Base-by-base conservation (phyloP, 768 basidiomycete species). In the Tylopilus sp. region DNA sequence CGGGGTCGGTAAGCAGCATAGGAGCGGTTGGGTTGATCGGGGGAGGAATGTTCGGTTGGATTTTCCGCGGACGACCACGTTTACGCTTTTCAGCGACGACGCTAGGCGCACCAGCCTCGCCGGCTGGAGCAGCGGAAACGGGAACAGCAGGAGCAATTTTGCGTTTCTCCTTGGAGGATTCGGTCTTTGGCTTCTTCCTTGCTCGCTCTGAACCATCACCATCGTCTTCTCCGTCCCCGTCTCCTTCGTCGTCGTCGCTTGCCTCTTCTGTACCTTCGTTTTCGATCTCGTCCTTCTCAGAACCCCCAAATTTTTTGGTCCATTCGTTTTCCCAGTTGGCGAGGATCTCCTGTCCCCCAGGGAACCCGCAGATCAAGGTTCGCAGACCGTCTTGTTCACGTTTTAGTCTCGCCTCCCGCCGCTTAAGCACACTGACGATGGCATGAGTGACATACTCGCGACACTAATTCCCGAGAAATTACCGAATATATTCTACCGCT, bases 401-500 rank as follows among this genome's bases (percentile, higher is more conserved):
- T 53, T 75, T 80, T 26, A 94, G 73, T 31, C 91, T 77, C 3
- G 57, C 57, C 63, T 93, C 92, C 18, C 92, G 77, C 59, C 79
- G 80, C 72, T 94, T 94, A 35, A 95, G 66, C 5, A 93, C 91
- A 9, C 86, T 85, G 53, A 33, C 36, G 47, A 15, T 7, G 47
- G 41, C 43, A 30, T 67, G 2, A 58, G 47, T 21, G 40, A 7
- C 22, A 47, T 35, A 11, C 17, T 23, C 18, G 15, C 43, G n/a
- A 17, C 31, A 35, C n/a, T 21, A 40, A 42, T 44, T 33, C 21
- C 26, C 3, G 35, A 22, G 18, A 9, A 63, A 74, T 54, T 52
- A 85, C 78, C 74, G 71, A 55, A 95, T 95, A 64, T 95, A 95
- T 67, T 95, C 92, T 10, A 89, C 88, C 0, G 91, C 91, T 56